Conservation (phyloP, 768 basidiomycete genomes). For the Coprinopsis marcescibilis region DNA sequence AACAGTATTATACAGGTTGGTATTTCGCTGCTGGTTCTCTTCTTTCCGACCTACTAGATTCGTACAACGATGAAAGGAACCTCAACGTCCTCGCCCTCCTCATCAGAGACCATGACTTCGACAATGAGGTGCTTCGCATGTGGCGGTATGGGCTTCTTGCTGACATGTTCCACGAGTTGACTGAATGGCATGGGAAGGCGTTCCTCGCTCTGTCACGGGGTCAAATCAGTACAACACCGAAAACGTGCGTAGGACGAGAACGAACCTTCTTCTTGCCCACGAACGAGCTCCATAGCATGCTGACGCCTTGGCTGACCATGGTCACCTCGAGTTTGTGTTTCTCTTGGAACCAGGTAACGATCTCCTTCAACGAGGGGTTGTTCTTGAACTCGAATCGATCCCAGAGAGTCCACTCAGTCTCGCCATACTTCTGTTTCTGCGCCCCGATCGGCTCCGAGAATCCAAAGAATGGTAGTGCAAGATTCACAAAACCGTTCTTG, state of each 20-base stretch:
- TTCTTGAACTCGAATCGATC: conserved; percentile 91
- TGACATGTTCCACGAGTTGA: conserved; percentile 86
- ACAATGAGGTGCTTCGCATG: conserved; percentile 82
- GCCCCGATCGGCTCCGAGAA: conserved; percentile 97
- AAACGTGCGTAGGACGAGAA: conserved; percentile 5
- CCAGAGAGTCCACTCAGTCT: conserved; percentile 96
- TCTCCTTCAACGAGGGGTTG: conserved; percentile 82
- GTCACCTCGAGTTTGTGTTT: conserved; percentile 82
- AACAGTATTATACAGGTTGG: no score
- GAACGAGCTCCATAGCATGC: conserved; percentile 97
- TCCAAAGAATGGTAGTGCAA: conserved; percentile 97
- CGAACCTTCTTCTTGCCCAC: conserved; percentile 88
- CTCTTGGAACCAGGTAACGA: conserved; percentile 78
- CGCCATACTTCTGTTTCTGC: conserved; percentile 80
- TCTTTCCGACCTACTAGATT: no score
- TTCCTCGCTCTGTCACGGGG: conserved; percentile 66
- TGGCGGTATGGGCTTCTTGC: conserved; percentile 87
- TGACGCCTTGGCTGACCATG: conserved; percentile 97
- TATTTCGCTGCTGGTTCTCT: no score
- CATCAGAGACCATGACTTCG: conserved; percentile 92
- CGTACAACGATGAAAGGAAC: conserved; percentile 80
- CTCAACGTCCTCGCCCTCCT: conserved; percentile 93
- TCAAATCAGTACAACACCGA: conserved; percentile 3
- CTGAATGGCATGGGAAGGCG: conserved; percentile 86
- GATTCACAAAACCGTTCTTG: conserved; percentile 98